A percentile compares a stretch with the other conserved stretches of the same genome.
These are phyloP conservation scores for Lathyrus oleraceus DNA, from an alignment of 306 rosid genomes.

Conservation along the genomic window DNA sequence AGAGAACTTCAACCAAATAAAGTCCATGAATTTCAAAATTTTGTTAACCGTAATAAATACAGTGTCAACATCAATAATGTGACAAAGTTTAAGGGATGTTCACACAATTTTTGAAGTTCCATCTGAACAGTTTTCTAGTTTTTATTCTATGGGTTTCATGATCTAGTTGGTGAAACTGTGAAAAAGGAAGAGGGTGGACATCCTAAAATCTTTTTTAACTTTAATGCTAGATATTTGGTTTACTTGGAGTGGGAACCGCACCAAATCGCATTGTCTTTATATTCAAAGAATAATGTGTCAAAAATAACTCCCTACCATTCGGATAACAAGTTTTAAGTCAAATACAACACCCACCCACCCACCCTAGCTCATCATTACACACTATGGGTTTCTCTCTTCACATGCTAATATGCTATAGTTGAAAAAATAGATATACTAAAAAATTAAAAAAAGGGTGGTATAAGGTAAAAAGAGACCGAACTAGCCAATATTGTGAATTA, in stretches of 20 bases:
- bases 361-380: neutral
- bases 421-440: neutral
- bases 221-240: neutral
- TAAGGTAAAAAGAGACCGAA: conserved; percentile 5
- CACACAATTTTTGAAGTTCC: neutral
- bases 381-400: conserved; percentile 14
- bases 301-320: neutral
- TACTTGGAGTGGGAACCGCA: neutral
- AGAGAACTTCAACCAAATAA: conserved; percentile 1
- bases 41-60: conserved; percentile 19
- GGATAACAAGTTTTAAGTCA: conserved; percentile 12
- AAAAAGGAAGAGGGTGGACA: neutral
- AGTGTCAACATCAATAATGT: neutral
- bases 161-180: neutral
- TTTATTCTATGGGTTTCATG: neutral
- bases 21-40: conserved; percentile 7
- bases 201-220: neutral
- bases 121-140: neutral
- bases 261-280: neutral
- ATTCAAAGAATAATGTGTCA: neutral
- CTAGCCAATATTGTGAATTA: neutral
- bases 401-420: neutral
- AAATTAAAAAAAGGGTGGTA: neutral
- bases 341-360: neutral
- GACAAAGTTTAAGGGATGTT: neutral